Base-by-base conservation (phyloP, 2,329 filamentous ascomycete genomes). In the Dactylellina cionopaga region DNA sequence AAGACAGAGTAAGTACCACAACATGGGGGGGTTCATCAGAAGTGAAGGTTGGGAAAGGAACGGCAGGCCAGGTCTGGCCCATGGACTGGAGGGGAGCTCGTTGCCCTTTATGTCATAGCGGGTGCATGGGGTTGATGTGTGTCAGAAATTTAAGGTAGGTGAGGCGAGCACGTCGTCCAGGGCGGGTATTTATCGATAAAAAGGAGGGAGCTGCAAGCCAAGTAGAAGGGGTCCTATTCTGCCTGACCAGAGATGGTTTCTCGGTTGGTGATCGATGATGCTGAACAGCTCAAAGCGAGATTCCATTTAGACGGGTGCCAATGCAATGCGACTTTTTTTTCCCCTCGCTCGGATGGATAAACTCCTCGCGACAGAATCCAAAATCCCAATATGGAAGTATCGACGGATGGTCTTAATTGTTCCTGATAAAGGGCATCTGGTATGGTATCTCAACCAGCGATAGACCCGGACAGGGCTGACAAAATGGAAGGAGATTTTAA, bases 161-260 rank as follows among this genome's bases (percentile, higher is more conserved):
- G 51, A 58, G 66, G 58, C 51, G 58, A 71, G 29, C 58, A 54
- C 47, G 27, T 43, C 41, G 47, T 58, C 52, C 58, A 52, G 58
- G 58, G 66, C 66, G 66, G 66, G 58, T 71, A 63, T 71, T 71
- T 71, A 71, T 71, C 66, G 66, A 71, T 71, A 71, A 71, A 71
- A 46, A 27, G 33, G 31, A 55, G 29, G 54, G 46, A 39, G 43
- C 54, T 62, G 56, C 56, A 49, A 19, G 56, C 60, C 43, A 65
- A 65, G 39, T 39, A 15, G 22, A 46, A 46, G 25, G 46, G 19
- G 43, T n/a, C 15, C 49, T 41, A 39, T 44, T 31, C 39, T 65
- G 19, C 39, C 51, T 56, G 49, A 63, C 58, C 51, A 35, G 47
- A 65, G 52, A 46, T 41, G 41, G 27, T 31, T 6, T 44, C 52